These are phyloP conservation scores for Calonectria pteridis DNA, from an alignment of 2,329 filamentous ascomycete species.

Conservation along the genomic window DNA sequence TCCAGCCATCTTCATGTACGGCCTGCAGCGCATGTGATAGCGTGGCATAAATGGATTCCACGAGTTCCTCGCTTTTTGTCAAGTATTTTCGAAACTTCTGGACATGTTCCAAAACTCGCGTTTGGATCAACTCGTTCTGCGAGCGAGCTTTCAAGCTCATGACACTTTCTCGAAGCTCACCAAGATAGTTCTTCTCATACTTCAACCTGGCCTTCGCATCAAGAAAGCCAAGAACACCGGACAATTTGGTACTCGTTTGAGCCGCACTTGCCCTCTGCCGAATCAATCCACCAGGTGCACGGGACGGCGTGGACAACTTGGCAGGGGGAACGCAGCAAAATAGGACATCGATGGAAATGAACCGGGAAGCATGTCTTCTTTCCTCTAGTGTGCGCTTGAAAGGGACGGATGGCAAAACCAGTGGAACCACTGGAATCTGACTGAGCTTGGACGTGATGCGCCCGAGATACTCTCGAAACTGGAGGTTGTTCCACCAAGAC, in stretches of 20 bases:
- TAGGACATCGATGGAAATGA: constrained; percentile 23
- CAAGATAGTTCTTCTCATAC: constrained; percentile 30
- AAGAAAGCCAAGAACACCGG: constrained; percentile 20
- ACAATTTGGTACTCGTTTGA: not conserved
- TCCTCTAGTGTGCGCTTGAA: not conserved
- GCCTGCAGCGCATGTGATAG: not conserved
- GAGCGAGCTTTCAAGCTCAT: constrained; percentile 5
- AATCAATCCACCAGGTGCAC: not conserved
- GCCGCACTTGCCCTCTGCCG: not conserved
- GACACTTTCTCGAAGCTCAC: constrained; percentile 26
- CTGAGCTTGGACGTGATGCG: not conserved
- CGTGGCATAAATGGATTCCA: not conserved
- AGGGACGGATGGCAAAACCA: accelerated
- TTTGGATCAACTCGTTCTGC: not conserved
- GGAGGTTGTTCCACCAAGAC: constrained; percentile 30
- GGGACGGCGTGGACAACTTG: accelerated
- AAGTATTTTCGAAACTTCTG: constrained; percentile 16
- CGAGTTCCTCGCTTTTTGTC: not conserved
- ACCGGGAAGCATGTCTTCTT: not conserved
- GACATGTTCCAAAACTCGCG: not conserved
- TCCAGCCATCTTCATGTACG: not conserved
- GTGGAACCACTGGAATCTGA: not conserved
- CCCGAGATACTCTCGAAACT: constrained; percentile 24
- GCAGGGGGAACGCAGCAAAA: not conserved
- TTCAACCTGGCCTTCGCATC: constrained; percentile 17